A percentile compares a stretch with the other conserved stretches of the same genome.
These are phyloP conservation scores for Aurifilum marmelostoma DNA, from an alignment of 2,329 filamentous ascomycete species.

Conservation along the genomic window DNA sequence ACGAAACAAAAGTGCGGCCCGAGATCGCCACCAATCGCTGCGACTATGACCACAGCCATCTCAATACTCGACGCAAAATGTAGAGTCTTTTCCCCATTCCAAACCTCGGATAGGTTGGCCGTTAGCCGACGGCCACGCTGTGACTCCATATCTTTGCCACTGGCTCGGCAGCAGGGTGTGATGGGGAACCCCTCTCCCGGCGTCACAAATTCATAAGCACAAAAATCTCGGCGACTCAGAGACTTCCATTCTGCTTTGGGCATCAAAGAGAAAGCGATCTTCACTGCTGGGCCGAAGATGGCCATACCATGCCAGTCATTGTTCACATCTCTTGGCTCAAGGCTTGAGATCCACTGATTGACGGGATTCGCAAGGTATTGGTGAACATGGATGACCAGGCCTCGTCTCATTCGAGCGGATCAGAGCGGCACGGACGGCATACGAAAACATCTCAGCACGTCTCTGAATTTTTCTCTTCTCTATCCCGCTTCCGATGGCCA, in stretches of 20 bases:
- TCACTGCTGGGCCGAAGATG: neutral
- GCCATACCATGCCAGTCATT: neutral
- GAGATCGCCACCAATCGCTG: conserved; percentile 3
- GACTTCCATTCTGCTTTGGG: neutral
- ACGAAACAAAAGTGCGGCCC: neutral
- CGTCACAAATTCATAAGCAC: neutral
- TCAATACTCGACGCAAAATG: neutral
- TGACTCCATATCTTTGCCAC: neutral
- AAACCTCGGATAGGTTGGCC: neutral
- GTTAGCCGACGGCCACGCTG: neutral
- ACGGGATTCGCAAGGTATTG: conserved; percentile 5
- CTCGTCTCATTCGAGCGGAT: conserved; percentile 17
- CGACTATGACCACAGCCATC: neutral
- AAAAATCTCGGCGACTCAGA: neutral
- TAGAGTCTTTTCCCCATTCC: neutral
- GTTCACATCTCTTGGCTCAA: neutral
- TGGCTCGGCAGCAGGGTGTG: neutral
- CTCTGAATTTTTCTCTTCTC: neutral
- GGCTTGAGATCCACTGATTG: neutral
- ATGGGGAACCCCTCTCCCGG: neutral
- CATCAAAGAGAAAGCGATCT: neutral
- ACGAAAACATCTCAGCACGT: conserved; percentile 19
- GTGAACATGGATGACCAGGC: conserved; percentile 18
- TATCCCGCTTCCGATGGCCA: conserved; percentile 5
- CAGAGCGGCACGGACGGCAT: conserved; percentile 26